A percentile compares a stretch with the other conserved stretches of the same genome.
Conservation (phyloP, 2,329 filamentous ascomycete species). For the Metarhizium robertsii region DNA sequence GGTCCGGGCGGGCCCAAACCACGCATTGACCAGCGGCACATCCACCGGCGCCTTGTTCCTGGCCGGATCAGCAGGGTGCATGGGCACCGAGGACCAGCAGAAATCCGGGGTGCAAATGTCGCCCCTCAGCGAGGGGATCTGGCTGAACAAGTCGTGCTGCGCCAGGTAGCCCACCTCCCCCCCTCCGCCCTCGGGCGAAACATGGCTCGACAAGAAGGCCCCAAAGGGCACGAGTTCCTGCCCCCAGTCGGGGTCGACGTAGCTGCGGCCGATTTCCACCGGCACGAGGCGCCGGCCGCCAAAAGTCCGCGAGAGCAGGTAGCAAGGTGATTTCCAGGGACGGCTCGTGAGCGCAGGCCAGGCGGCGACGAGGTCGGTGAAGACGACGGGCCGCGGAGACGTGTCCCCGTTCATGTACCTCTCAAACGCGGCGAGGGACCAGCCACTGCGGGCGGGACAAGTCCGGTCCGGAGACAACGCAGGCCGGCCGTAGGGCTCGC, state of each 20-base stretch:
- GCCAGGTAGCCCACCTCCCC: constrained; percentile 68
- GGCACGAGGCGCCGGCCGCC: constrained; percentile 73
- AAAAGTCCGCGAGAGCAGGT: constrained; percentile 67
- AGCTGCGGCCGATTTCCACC: constrained; percentile 77
- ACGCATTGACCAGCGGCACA: constrained; percentile 72
- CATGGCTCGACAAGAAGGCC: constrained; percentile 57
- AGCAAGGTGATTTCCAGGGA: constrained; percentile 64
- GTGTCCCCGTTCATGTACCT: constrained; percentile 41
- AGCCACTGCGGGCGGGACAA: constrained; percentile 24
- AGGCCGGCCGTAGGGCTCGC: constrained; percentile 21
- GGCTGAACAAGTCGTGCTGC: constrained; percentile 78
- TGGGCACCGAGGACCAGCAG: constrained; percentile 64
- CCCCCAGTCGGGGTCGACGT: constrained; percentile 77
- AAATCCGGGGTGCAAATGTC: constrained; percentile 80
- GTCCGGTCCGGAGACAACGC: constrained; percentile 11
- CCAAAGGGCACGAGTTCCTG: constrained; percentile 71
- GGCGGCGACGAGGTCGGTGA: constrained; percentile 49
- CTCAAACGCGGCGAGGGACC: constrained; percentile 52
- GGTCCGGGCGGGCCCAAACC: constrained; percentile 82
- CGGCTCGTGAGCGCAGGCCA: constrained; percentile 69
- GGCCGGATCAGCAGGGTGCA: constrained; percentile 31
- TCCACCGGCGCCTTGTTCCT: constrained; percentile 33
- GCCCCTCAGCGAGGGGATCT: constrained; percentile 65
- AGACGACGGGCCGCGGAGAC: constrained; percentile 54
- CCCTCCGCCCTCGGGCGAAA: constrained; percentile 27